These are phyloP conservation scores for Grosmannia clavigera DNA, from an alignment of 2,329 filamentous ascomycete genomes.

Conservation along the genomic window DNA sequence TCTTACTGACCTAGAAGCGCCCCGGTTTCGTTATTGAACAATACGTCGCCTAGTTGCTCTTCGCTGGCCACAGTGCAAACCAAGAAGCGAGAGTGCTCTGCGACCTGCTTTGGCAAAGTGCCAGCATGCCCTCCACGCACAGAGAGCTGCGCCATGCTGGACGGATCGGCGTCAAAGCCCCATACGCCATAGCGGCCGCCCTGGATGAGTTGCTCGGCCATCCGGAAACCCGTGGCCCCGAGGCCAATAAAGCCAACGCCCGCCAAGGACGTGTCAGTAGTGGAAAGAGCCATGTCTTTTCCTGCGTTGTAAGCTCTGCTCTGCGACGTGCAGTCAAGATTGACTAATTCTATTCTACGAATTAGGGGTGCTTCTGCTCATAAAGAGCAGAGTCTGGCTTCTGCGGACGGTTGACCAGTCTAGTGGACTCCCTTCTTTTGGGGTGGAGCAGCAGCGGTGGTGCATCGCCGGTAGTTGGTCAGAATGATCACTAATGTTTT, in stretches of 20 bases:
- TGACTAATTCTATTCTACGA: not conserved
- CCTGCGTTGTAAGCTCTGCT: not conserved
- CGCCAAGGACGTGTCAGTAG: not conserved
- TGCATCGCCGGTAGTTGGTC: not conserved
- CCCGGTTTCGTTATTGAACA: not conserved
- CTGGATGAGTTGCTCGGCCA: slow-evolving; percentile 61
- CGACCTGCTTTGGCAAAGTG: slow-evolving; percentile 47
- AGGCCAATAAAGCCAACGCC: slow-evolving; percentile 53
- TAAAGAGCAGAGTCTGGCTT: not conserved
- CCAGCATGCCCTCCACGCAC: slow-evolving; percentile 49
- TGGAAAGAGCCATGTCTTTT: not conserved
- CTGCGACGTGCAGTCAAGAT: not conserved
- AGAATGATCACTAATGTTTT: not conserved
- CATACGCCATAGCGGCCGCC: slow-evolving; percentile 50
- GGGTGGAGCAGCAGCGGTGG: not conserved
- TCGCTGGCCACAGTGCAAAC: slow-evolving; percentile 55
- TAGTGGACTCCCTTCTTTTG: not conserved
- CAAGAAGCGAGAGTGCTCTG: slow-evolving; percentile 44
- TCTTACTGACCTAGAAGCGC: not conserved
- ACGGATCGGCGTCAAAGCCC: slow-evolving; percentile 57
- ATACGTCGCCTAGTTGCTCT: not conserved
- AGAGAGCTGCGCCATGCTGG: slow-evolving; percentile 52
- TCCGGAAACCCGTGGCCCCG: slow-evolving; percentile 69
- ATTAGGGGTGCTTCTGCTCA: not conserved
- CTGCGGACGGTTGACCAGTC: not conserved